Base-by-base conservation (phyloP, 306 rosid species). In the Hippophae tibetana region DNA sequence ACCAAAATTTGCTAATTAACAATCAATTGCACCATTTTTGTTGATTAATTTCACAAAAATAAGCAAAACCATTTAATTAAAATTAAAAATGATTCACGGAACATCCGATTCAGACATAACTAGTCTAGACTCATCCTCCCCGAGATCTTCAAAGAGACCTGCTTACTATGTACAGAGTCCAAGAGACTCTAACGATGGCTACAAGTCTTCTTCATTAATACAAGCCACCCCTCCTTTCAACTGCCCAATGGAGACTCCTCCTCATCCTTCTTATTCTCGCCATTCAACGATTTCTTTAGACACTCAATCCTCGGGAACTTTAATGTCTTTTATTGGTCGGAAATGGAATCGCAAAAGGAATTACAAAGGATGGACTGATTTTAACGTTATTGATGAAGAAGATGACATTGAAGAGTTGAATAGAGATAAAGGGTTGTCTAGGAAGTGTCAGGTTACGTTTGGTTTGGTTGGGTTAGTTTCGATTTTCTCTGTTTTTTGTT, bases 141-240 rank as follows among this genome's bases (percentile, higher is more conserved):
- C 85, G 1, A 60, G 78, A 64, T 86, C 90, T 4, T 90, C 90
- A 8, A 90, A 90, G 56, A 81, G 80, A 18, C 66, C 80, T 1
- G 77, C 61, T 26, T 90, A 87, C 72, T 84, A 72, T 61, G 89
- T 87, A 10, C 86, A 85, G 54, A 85, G 96, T 66, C 97, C 97
- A 0, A 60, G 83, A 27, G 94, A 90, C 31, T 90, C 97, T 27
- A 76, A 84, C 73, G 95, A 84, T 69, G 94, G 90, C 27, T 88
- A 86, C 54, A 90, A 89, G 51, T 80, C 84, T 0, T 80, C 79
- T 5, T 51, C 78, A 18, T 18, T 18, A 5, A 53, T 71, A 73
- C 95, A 82, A 8, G 78, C 81, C 45, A 73, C 85, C 46, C 87
- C 79, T 6, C 83, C 76, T 23, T 69, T 43, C 62, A 71, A 73